Conservation (phyloP, 352 stramenopile species). For the Peronospora destructor region DNA sequence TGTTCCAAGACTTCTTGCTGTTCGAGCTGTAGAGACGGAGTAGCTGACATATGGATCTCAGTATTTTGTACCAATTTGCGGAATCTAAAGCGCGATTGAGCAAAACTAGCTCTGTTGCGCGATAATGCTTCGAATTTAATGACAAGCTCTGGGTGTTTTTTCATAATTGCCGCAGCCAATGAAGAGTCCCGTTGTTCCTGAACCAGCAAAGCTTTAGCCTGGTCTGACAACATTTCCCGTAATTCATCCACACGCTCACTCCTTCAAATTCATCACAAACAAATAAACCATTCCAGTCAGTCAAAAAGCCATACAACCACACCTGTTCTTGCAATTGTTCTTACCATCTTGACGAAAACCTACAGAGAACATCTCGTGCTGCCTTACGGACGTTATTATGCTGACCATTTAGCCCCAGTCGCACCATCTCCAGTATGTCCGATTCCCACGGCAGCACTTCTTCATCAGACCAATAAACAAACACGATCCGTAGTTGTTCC, state of each 20-base stretch:
- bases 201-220: conserved; percentile 35
- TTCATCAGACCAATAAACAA: conserved; percentile 44
- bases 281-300: not conserved
- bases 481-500: conserved; percentile 49
- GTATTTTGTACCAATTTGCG: conserved; percentile 25
- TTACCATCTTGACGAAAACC: conserved; percentile 47
- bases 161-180: conserved; percentile 37
- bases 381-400: conserved; percentile 33
- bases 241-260: conserved; percentile 45
- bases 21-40: conserved; percentile 12
- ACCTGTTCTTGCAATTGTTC: not conserved
- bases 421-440: conserved; percentile 51
- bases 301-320: not conserved
- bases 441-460: conserved; percentile 38
- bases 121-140: conserved; percentile 18
- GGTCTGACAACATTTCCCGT: conserved; percentile 33
- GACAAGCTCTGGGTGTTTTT: conserved; percentile 33
- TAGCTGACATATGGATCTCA: conserved; percentile 30
- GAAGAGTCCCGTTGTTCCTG: conserved; percentile 40
- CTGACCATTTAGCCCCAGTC: conserved; percentile 40
- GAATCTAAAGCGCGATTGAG: conserved; percentile 19
- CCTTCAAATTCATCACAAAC: conserved; percentile 25
- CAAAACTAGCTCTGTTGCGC: conserved; percentile 11
- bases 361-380: conserved; percentile 41
- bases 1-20: conserved; percentile 1